Percentiles rank a stretch among this genome's conserved stretches.
These are phyloP conservation scores for Ophiocordyceps camponoti-rufipedis DNA, from an alignment of 2,329 filamentous ascomycete species.

Conservation along the genomic window DNA sequence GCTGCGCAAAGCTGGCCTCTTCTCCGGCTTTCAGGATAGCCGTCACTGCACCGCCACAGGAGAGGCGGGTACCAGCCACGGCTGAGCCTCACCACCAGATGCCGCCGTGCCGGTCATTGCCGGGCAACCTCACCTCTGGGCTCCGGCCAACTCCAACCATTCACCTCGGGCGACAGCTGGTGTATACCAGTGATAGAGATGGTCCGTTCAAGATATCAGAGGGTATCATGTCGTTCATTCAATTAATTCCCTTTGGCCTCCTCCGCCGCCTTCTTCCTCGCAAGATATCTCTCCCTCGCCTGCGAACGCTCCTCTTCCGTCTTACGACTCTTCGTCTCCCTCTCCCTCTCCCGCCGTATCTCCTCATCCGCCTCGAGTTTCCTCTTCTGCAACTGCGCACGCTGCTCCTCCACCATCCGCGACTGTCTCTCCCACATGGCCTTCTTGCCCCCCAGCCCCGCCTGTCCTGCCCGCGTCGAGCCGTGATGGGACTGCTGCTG, in stretches of 20 bases:
- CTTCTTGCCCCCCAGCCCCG: conserved; percentile 26
- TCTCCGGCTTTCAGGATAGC: conserved; percentile 1
- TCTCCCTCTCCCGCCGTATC: conserved; percentile 43
- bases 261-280: conserved; percentile 56
- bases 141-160: background rate
- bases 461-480: conserved; percentile 6
- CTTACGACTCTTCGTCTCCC: conserved; percentile 58
- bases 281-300: conserved; percentile 63
- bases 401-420: conserved; percentile 60
- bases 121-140: conserved; percentile 4
- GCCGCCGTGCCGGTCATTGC: too few species aligned
- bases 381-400: conserved; percentile 55
- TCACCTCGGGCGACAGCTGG: background rate
- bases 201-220: too few species aligned
- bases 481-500: too few species aligned
- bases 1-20: conserved; percentile 7
- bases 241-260: conserved; percentile 40
- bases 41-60: conserved; percentile 3
- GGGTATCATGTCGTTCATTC: too few species aligned
- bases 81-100: too few species aligned
- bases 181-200: too few species aligned
- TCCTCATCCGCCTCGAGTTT: conserved; percentile 50
- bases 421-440: conserved; percentile 61
- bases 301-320: conserved; percentile 58
- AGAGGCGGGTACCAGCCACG: too few species aligned